Percentiles rank a stretch among this genome's conserved stretches.
These are phyloP conservation scores for Caryopteris hybrid DNA, from an alignment of 305 asterid genomes.

Conservation along the genomic window DNA sequence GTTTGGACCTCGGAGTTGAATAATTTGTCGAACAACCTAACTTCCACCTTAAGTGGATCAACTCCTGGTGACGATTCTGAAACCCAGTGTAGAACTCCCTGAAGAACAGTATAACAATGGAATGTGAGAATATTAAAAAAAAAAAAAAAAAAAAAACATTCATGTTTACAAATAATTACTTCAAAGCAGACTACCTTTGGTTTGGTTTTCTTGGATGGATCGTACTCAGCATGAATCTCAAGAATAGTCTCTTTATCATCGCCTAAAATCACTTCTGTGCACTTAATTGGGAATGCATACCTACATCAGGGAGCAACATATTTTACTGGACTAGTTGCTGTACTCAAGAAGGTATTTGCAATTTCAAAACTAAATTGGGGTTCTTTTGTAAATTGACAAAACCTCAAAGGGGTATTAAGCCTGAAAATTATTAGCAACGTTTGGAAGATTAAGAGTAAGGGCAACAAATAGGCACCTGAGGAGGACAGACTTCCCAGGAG, in stretches of 20 bases:
- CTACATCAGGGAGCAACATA: slow-evolving; percentile 30
- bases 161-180: background rate
- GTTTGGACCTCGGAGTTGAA: slow-evolving; percentile 79
- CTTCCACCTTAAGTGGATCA: slow-evolving; percentile 79
- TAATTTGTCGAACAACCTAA: slow-evolving; percentile 77
- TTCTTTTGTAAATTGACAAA: background rate
- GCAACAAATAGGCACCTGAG: slow-evolving; percentile 47
- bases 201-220: slow-evolving; percentile 65
- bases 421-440: background rate
- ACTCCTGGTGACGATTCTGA: slow-evolving; percentile 71
- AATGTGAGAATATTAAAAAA: background rate
- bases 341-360: background rate
- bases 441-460: background rate
- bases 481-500: slow-evolving; percentile 90
- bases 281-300: slow-evolving; percentile 92
- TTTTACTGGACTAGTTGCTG: background rate
- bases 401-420: background rate
- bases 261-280: slow-evolving; percentile 70
- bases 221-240: slow-evolving; percentile 80
- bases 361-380: background rate
- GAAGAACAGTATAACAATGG: slow-evolving; percentile 17
- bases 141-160: too few relatives aligned
- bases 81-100: slow-evolving; percentile 99
- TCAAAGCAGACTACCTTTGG: slow-evolving; percentile 58
- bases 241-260: slow-evolving; percentile 58